phyloP scores from a whole-genome alignment of 495 filamentous ascomycete species.

The Cercophora newfieldiana region DNA sequence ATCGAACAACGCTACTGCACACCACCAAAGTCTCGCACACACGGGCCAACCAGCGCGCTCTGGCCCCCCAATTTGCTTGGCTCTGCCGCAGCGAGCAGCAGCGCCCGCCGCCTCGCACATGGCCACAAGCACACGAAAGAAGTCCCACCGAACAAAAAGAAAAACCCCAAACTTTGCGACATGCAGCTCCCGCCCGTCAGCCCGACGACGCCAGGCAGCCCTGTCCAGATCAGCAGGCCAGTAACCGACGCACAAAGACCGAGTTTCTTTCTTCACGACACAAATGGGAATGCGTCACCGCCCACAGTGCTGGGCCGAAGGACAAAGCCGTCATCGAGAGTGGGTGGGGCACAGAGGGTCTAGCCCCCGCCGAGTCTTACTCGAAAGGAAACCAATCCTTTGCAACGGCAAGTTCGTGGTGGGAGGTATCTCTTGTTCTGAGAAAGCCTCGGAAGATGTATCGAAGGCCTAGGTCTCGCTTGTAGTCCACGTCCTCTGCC shows the following conservation, averaged over 20 bases:
- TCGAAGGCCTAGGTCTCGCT: no score
- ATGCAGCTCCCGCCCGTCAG: constrained; percentile 5
- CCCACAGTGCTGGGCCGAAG: background rate
- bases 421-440: no score
- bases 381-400: background rate
- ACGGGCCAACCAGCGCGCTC: background rate
- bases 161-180: constrained; percentile 6
- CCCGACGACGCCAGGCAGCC: background rate
- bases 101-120: background rate
- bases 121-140: background rate
- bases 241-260: background rate
- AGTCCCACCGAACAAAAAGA: constrained; percentile 5
- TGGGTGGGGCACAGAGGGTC: background rate
- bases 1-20: constrained; percentile 34
- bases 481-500: no score
- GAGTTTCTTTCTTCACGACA: background rate
- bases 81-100: background rate
- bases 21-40: constrained; percentile 8
- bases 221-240: background rate
- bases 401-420: background rate
- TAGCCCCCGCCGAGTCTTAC: background rate
- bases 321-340: background rate
- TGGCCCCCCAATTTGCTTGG: background rate
- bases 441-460: no score
- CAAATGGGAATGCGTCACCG: constrained; percentile 6